A percentile compares a stretch with the other conserved stretches of the same genome.
phyloP scores from a whole-genome alignment of 768 basidiomycete species.

The Calocera cornea region DNA sequence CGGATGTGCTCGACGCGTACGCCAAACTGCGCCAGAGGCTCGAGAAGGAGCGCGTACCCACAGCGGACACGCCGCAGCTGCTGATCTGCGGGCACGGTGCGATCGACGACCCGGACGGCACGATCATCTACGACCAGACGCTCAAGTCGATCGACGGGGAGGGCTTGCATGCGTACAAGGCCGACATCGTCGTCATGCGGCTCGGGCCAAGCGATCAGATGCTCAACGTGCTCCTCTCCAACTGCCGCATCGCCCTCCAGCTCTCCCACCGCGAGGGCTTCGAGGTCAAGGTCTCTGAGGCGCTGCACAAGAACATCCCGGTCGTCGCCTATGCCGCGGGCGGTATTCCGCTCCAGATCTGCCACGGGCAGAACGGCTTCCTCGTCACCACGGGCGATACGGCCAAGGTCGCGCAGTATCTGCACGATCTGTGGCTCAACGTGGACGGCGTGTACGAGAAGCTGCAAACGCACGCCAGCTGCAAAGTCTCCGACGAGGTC shows the following conservation, averaged over 20 bases:
- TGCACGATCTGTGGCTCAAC: slow-evolving; percentile 68
- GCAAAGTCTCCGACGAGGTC: slow-evolving; percentile 56
- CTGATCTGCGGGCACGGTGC: slow-evolving; percentile 82
- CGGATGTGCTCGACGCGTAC: slow-evolving; percentile 51
- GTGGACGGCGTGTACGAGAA: slow-evolving; percentile 37
- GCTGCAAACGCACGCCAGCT: slow-evolving; percentile 55
- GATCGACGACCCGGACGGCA: slow-evolving; percentile 90
- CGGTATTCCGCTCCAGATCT: slow-evolving; percentile 86
- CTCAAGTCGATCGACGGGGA: slow-evolving; percentile 17
- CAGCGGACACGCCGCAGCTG: slow-evolving; percentile 53
- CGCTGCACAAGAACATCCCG: slow-evolving; percentile 80
- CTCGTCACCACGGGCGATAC: slow-evolving; percentile 68
- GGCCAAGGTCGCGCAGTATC: slow-evolving; percentile 54
- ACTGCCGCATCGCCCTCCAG: slow-evolving; percentile 79
- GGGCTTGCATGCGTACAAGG: slow-evolving; percentile 18
- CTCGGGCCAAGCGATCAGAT: slow-evolving; percentile 76
- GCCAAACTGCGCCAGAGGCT: slow-evolving; percentile 63
- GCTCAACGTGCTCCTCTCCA: slow-evolving; percentile 77
- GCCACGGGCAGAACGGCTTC: slow-evolving; percentile 77
- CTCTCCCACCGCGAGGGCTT: slow-evolving; percentile 90
- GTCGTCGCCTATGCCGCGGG: slow-evolving; percentile 76
- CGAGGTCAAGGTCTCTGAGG: slow-evolving; percentile 94
- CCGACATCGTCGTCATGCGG: slow-evolving; percentile 58
- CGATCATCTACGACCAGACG: slow-evolving; percentile 69
- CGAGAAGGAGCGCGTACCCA: slow-evolving; percentile 28